These are phyloP conservation scores for Phlebiopsis flavidoalba DNA, from an alignment of 768 basidiomycete genomes.

Conservation along the genomic window DNA sequence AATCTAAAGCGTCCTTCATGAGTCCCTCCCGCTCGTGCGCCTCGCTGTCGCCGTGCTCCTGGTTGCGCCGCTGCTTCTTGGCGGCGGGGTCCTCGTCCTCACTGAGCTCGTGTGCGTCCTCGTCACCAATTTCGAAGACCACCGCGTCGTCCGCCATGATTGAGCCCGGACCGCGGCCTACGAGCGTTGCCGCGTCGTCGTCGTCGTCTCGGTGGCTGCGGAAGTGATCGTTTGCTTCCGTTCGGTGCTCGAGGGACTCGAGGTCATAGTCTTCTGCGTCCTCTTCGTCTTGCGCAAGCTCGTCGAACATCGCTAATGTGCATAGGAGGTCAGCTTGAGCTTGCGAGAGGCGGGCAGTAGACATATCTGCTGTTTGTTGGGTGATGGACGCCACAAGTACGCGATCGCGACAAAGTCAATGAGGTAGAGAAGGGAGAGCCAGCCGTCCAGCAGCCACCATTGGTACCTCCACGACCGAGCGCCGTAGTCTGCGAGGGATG, in stretches of 20 bases:
- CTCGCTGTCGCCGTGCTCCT: constrained; percentile 32
- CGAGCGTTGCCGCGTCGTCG: constrained; percentile 69
- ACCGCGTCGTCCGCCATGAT: constrained; percentile 58
- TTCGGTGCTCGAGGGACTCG: constrained; percentile 62
- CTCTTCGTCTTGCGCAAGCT: constrained; percentile 90
- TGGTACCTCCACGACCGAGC: constrained; percentile 85
- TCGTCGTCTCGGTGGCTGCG: constrained; percentile 42
- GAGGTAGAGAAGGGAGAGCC: constrained; percentile 86
- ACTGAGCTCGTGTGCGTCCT: constrained; percentile 52
- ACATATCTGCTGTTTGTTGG: constrained; percentile 83
- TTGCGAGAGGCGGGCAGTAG: not conserved
- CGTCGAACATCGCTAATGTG: constrained; percentile 87
- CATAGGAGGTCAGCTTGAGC: constrained; percentile 35
- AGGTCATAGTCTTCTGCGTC: constrained; percentile 92
- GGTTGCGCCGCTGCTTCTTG: constrained; percentile 41
- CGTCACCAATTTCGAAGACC: constrained; percentile 90
- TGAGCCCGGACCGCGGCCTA: constrained; percentile 46
- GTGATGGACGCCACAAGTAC: constrained; percentile 92
- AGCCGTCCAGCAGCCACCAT: constrained; percentile 97
- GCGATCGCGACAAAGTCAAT: constrained; percentile 74
- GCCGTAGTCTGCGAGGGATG: constrained; percentile 64
- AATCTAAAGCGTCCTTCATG: constrained; percentile 39
- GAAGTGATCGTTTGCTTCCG: constrained; percentile 27
- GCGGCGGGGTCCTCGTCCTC: constrained; percentile 53
- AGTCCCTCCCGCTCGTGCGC: constrained; percentile 65